Base-by-base conservation (phyloP, 2,329 filamentous ascomycete genomes). In the Claviceps sp. region DNA sequence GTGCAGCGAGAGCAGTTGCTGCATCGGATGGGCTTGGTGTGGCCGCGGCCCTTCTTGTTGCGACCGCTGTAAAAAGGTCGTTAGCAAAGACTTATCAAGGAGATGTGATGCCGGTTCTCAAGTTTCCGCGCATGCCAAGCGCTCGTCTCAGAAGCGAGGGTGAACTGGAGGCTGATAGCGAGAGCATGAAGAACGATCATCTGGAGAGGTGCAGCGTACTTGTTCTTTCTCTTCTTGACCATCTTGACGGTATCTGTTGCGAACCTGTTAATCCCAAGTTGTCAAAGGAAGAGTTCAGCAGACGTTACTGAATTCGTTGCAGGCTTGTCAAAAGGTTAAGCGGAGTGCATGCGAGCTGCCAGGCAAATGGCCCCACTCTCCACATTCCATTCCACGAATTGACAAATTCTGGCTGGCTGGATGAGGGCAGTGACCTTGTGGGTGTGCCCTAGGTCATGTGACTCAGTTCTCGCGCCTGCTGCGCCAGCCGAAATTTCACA, bases 1-100 rank as follows among this genome's bases (percentile, higher is more conserved):
- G 87, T 94, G 81, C 85, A 89, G 77, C 85, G 81, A 71, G 78
- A 80, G 78, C 78, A 82, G 78, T 82, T 82, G 73, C 73, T 77
- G 78, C 78, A 82, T 64, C 78, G 87, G 79, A 98, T 95, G 70
- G 93, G 94, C 85, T 98, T 98, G 78, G 95, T 89, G 83, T 97
- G 91, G 80, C 93, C 93, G 75, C 93, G 88, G 75, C 93, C 91
- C 78, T 95, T 95, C 89, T 96, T 96, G 87, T 97, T 96, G 74
- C 91, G 89, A 75, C 91, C 91, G 81, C 87, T 94, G 72, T 50
- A 49, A 54, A 51, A 26, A 55, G 49, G 13, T 9, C 54, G 50
- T 63, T 58, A 61, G 59, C 58, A 47, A 45, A 20, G 16, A 54
- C 52, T 46, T 58, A 46, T 50, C 29, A 3, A 4, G 42, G 37